Evolutionary conservation across 2,329 filamentous ascomycete genomes (phyloP).

Genomic region (Neonectria faginata): DNA sequence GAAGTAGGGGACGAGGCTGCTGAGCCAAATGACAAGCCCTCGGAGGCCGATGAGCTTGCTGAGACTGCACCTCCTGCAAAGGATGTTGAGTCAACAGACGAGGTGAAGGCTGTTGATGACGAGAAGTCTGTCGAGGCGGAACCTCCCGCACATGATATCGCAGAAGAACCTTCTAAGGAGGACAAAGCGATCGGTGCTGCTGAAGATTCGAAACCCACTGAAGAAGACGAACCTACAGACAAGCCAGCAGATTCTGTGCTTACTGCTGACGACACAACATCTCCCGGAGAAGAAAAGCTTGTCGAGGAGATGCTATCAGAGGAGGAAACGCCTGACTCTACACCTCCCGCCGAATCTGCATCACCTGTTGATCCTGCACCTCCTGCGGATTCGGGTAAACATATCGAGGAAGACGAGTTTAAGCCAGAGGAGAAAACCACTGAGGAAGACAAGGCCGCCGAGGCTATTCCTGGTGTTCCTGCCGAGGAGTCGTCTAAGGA

Average conservation of each 20-base stretch:
- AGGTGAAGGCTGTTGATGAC: constrained; percentile 22
- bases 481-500: background rate
- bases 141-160: background rate
- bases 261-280: background rate
- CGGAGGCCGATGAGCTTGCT: background rate
- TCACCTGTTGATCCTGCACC: background rate
- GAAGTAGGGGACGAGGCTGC: background rate
- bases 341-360: background rate
- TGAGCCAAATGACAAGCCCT: background rate
- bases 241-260: background rate
- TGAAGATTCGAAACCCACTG: constrained; percentile 4
- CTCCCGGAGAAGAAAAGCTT: background rate
- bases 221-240: background rate
- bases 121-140: constrained; percentile 3
- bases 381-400: background rate
- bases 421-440: constrained; percentile 6
- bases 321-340: background rate
- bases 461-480: background rate
- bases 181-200: background rate
- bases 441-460: background rate
- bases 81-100: constrained; percentile 8
- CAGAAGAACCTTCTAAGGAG: constrained; percentile 2
- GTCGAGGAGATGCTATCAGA: background rate
- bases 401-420: background rate
- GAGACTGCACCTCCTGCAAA: constrained; percentile 15